Conservation (phyloP, 176 grass and related monocot genomes). For the Ananas comosus region DNA sequence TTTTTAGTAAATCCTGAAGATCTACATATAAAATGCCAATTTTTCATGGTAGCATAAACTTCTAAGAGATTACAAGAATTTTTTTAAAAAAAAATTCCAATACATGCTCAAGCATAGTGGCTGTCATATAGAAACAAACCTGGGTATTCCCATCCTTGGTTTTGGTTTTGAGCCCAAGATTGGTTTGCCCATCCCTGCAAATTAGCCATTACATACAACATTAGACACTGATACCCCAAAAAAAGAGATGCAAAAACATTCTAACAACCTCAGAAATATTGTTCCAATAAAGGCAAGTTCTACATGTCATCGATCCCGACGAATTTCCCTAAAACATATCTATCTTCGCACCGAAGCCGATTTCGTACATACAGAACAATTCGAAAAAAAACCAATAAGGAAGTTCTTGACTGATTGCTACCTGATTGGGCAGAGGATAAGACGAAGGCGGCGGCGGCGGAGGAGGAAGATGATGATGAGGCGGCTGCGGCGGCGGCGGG, state of each 20-base stretch:
- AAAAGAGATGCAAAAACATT: too few species aligned
- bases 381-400: conserved; percentile 15
- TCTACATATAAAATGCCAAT: too few species aligned
- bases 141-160: conserved; percentile 50
- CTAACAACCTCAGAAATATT: too few species aligned
- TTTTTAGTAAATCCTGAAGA: too few species aligned
- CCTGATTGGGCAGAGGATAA: conserved; percentile 37
- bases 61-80: neutral
- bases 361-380: neutral
- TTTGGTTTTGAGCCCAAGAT: conserved; percentile 44
- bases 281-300: too few species aligned
- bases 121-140: conserved; percentile 30
- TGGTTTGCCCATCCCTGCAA: conserved; percentile 49
- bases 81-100: conserved; percentile 14
- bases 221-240: neutral
- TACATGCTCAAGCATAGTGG: neutral
- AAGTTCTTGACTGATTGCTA: neutral
- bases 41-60: too few species aligned
- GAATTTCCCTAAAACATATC: neutral
- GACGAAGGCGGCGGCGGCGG: conserved; percentile 22
- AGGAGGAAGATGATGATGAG: conserved; percentile 5
- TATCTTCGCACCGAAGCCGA: neutral
- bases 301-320: neutral
- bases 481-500: conserved; percentile 16
- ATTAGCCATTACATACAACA: conserved; percentile 13